phyloP scores from a whole-genome alignment of 2,329 filamentous ascomycete species.

The Penicillium freii region DNA sequence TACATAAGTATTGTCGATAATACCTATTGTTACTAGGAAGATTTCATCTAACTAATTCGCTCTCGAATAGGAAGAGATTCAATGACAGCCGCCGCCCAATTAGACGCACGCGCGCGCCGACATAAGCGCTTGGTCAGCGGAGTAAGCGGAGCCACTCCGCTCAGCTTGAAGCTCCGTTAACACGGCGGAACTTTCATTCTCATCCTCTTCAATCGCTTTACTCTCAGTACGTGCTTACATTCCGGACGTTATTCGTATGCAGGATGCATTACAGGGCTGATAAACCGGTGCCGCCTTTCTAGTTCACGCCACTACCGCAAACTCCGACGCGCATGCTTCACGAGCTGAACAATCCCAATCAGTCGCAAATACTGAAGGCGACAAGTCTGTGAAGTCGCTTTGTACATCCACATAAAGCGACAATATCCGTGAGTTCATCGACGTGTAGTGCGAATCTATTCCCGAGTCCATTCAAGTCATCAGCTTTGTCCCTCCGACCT shows the following conservation, averaged over 20 bases:
- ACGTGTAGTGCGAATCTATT: background rate
- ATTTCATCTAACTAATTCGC: background rate
- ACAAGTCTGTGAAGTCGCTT: background rate
- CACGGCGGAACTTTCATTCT: background rate
- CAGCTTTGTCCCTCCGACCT: background rate
- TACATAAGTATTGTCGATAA: background rate
- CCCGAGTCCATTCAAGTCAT: background rate
- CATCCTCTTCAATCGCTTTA: background rate
- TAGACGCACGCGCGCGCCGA: background rate
- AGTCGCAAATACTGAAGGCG: background rate
- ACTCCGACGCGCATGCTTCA: slow-evolving; percentile 5
- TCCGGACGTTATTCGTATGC: background rate
- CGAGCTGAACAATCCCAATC: background rate
- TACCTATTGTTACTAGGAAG: background rate
- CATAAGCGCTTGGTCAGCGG: slow-evolving; percentile 10
- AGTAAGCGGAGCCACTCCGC: slow-evolving; percentile 7
- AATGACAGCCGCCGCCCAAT: background rate
- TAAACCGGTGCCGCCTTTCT: background rate
- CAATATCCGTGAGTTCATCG: background rate
- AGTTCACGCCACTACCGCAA: background rate
- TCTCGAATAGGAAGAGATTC: background rate
- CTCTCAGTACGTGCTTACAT: background rate
- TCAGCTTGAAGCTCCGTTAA: slow-evolving; percentile 5
- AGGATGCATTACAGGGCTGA: background rate
- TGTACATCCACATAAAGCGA: background rate